A percentile compares a stretch with the other conserved stretches of the same genome.
Conservation (phyloP, 192 early-diverging fungal genomes). For the Entophlyctis helioformis region DNA sequence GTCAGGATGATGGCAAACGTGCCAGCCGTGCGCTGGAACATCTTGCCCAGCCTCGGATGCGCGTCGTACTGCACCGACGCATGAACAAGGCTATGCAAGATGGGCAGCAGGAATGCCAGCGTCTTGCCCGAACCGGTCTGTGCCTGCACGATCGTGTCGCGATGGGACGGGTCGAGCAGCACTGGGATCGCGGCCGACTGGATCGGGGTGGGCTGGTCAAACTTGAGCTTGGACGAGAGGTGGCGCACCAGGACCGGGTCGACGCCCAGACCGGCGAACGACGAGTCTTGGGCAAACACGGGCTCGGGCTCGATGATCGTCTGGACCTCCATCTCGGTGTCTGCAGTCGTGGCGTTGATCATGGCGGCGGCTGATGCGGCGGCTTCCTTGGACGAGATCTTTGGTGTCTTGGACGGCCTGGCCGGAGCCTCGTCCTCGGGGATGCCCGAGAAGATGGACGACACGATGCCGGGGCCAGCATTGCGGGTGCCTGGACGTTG, state of each 20-base stretch:
- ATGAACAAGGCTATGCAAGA: conserved; percentile 73
- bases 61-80: conserved; percentile 32
- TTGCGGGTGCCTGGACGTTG: too few relatives aligned
- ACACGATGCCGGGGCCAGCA: too few relatives aligned
- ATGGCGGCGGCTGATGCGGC: neutral
- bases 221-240: conserved; percentile 57
- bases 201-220: conserved; percentile 77
- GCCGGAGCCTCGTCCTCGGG: conserved; percentile 8
- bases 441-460: conserved; percentile 77
- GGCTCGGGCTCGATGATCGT: neutral
- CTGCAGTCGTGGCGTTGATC: conserved; percentile 21
- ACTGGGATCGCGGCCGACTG: conserved; percentile 74
- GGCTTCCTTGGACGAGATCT: neutral
- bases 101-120: conserved; percentile 84
- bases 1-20: conserved; percentile 85
- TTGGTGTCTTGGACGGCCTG: conserved; percentile 37
- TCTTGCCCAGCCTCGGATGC: neutral
- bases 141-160: conserved; percentile 84
- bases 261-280: conserved; percentile 70
- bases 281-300: conserved; percentile 15
- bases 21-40: conserved; percentile 54
- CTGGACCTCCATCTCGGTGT: conserved; percentile 5
- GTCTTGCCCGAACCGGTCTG: conserved; percentile 99
- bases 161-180: conserved; percentile 27
- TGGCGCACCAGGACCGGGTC: conserved; percentile 55